Evolutionary conservation across 1,139 yeast genomes (phyloP).

Genomic region (Blastobotrys malaysiensis): DNA sequence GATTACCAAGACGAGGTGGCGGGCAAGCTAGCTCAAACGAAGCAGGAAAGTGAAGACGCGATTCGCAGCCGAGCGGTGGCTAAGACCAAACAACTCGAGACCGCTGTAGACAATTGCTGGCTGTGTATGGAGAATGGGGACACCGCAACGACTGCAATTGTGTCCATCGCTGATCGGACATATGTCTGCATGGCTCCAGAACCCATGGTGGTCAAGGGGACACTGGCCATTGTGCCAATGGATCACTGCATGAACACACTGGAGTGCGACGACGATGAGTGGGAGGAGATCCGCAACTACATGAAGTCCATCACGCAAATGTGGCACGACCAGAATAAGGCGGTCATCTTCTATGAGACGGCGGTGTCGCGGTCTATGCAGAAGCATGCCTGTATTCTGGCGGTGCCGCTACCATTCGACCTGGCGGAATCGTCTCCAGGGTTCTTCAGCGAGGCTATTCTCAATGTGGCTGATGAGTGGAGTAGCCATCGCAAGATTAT

Average conservation of each 20-base stretch:
- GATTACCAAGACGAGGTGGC: conserved; percentile 44
- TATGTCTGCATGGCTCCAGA: conserved; percentile 33
- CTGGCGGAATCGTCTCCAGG: conserved; percentile 34
- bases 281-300: conserved; percentile 42
- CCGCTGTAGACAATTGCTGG: conserved; percentile 36
- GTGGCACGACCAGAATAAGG: conserved; percentile 36
- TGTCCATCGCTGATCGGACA: conserved; percentile 31
- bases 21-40: conserved; percentile 31
- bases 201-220: conserved; percentile 36
- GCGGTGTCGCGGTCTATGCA: conserved; percentile 32
- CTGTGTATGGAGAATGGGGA: conserved; percentile 36
- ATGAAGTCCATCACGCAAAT: conserved; percentile 40
- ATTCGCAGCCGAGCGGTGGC: conserved; percentile 28
- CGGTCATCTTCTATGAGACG: conserved; percentile 43
- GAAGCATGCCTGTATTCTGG: conserved; percentile 41
- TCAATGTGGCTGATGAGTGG: conserved; percentile 39
- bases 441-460: conserved; percentile 40
- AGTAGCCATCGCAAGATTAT: conserved; percentile 37
- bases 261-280: conserved; percentile 41
- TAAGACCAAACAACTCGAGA: conserved; percentile 27
- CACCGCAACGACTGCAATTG: conserved; percentile 24
- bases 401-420: conserved; percentile 40
- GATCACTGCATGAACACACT: conserved; percentile 40
- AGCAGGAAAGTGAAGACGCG: conserved; percentile 18
- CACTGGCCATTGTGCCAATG: conserved; percentile 40